Evolutionary conservation across 805 yeast genomes (phyloP).

Genomic region (Ogataea angusta): DNA sequence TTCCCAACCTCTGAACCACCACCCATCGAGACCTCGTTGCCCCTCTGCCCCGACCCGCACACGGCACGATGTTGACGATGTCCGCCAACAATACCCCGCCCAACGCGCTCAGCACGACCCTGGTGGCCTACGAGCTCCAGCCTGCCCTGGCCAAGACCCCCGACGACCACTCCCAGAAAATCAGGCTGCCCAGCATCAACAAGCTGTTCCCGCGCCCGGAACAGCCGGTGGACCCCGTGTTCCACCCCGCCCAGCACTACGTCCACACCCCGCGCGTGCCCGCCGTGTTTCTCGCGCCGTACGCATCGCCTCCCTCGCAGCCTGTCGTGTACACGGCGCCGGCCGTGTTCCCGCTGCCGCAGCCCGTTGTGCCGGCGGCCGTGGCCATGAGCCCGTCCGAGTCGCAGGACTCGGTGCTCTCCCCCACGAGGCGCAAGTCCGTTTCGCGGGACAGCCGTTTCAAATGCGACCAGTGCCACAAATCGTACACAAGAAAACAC

Average conservation of each 20-base stretch:
- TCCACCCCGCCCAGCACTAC: background rate
- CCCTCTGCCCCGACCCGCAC: background rate
- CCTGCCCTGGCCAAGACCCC: background rate
- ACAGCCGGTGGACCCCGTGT: conserved; percentile 4
- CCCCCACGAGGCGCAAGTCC: background rate
- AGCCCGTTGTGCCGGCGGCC: background rate
- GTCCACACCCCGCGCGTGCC: conserved; percentile 1
- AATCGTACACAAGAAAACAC: conserved; percentile 29
- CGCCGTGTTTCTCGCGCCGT: background rate
- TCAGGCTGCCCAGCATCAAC: conserved; percentile 24
- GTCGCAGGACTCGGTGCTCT: conserved; percentile 1
- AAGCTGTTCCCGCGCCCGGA: conserved; percentile 18
- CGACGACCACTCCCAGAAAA: conserved; percentile 3
- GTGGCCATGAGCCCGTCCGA: background rate
- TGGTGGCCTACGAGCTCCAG: conserved; percentile 11
- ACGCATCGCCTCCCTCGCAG: conserved; percentile 1
- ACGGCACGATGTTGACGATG: conserved; percentile 13
- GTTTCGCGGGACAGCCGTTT: conserved; percentile 15
- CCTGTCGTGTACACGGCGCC: background rate
- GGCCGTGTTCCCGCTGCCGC: conserved; percentile 1
- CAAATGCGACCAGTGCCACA: conserved; percentile 25
- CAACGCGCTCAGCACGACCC: conserved; percentile 9
- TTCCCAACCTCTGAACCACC: background rate
- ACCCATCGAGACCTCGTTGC: background rate
- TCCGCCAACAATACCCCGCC: conserved; percentile 7